Percentiles rank a stretch among this genome's conserved stretches.
These are phyloP conservation scores for Verticillium albo-atrum DNA, from an alignment of 2,329 filamentous ascomycete genomes.

Conservation along the genomic window DNA sequence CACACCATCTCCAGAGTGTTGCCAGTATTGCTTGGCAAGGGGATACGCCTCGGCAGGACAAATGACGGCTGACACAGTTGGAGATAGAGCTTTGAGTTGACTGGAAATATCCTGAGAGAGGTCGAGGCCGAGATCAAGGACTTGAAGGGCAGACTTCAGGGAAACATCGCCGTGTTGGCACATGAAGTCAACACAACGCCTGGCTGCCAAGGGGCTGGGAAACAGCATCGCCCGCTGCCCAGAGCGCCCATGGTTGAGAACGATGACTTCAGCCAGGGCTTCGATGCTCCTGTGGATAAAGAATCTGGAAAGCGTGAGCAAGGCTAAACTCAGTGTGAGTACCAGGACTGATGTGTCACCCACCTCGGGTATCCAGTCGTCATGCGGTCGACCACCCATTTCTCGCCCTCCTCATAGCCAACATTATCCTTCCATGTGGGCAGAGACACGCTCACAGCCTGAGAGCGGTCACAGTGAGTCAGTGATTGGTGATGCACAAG, in stretches of 20 bases:
- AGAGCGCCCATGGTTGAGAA: conserved; percentile 56
- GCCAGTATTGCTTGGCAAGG: conserved; percentile 92
- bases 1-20: conserved; percentile 88
- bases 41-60: conserved; percentile 63
- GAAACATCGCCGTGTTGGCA: conserved; percentile 50
- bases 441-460: conserved; percentile 95
- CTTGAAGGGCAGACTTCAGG: conserved; percentile 41
- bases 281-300: conserved; percentile 84
- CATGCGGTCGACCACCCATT: conserved; percentile 83
- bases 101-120: conserved; percentile 45
- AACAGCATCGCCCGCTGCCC: conserved; percentile 77
- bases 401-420: conserved; percentile 87
- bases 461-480: not conserved
- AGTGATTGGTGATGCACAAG: not conserved
- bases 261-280: conserved; percentile 65
- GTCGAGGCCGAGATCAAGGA: conserved; percentile 62
- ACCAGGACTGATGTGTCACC: conserved; percentile 14
- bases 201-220: conserved; percentile 65
- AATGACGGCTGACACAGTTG: conserved; percentile 65
- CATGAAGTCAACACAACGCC: conserved; percentile 72
- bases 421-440: conserved; percentile 91
- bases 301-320: conserved; percentile 55
- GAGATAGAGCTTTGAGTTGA: conserved; percentile 49
- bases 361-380: conserved; percentile 85
- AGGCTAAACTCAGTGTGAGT: not conserved